Conservation (phyloP, 768 basidiomycete genomes). For the Sarcodon sp. region DNA sequence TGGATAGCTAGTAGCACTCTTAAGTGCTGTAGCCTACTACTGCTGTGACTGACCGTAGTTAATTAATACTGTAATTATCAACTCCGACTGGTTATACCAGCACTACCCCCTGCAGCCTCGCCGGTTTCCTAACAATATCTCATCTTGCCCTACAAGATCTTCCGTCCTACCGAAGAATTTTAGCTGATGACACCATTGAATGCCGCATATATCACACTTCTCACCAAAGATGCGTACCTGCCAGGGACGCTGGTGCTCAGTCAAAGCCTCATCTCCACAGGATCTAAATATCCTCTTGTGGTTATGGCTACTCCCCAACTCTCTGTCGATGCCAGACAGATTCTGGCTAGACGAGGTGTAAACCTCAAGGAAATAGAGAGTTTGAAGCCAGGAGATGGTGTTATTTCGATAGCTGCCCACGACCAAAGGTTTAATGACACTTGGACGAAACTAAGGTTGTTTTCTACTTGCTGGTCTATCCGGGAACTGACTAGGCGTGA, state of each 20-base stretch:
- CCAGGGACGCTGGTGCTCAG: constrained; percentile 44
- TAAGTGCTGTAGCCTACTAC: too few species aligned
- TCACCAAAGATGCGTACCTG: constrained; percentile 55
- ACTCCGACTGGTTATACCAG: too few species aligned
- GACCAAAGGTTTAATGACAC: constrained; percentile 47
- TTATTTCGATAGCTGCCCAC: constrained; percentile 18
- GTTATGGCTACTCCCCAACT: constrained; percentile 34
- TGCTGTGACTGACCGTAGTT: too few species aligned
- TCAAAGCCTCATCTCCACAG: constrained; percentile 28
- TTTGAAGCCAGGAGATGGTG: constrained; percentile 36
- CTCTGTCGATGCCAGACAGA: constrained; percentile 20
- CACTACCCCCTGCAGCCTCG: too few species aligned
- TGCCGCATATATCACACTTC: constrained; percentile 63
- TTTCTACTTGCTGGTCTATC: not conserved
- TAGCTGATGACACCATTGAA: constrained; percentile 8
- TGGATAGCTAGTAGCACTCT: too few species aligned
- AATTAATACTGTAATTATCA: too few species aligned
- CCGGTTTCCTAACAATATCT: not conserved
- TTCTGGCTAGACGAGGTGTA: constrained; percentile 44
- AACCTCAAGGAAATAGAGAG: constrained; percentile 42
- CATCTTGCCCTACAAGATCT: not conserved
- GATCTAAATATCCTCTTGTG: constrained; percentile 35
- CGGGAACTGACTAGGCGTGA: not conserved
- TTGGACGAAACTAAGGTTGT: constrained; percentile 48
- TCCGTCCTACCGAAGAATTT: not conserved